Conservation (phyloP, 2,329 filamentous ascomycete species). For the Ascochyta koolunga region DNA sequence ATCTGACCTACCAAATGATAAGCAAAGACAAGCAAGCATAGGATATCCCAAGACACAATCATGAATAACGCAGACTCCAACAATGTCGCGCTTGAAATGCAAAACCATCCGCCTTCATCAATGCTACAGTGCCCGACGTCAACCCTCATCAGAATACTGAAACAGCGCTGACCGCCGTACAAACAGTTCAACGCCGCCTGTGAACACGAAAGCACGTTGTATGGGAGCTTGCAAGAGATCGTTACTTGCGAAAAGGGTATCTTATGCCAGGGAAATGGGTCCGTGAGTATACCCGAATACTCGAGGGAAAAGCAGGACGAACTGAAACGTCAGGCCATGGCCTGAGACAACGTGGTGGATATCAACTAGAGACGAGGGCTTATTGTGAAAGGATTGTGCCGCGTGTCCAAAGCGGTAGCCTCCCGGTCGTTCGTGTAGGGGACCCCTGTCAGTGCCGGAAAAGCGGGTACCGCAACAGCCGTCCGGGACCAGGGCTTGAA, state of each 20-base stretch:
- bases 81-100: constrained; percentile 14
- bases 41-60: constrained; percentile 7
- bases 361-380: constrained; percentile 29
- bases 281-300: background rate
- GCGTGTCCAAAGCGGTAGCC: constrained; percentile 33
- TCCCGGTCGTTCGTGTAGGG: constrained; percentile 40
- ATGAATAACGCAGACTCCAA: background rate
- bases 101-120: constrained; percentile 6
- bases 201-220: constrained; percentile 4
- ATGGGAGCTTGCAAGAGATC: constrained; percentile 5
- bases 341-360: constrained; percentile 7
- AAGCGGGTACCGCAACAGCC: constrained; percentile 39
- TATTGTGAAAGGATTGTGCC: constrained; percentile 29
- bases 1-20: constrained; percentile 12
- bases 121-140: constrained; percentile 7
- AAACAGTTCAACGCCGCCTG: constrained; percentile 2
- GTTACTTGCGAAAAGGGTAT: constrained; percentile 16
- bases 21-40: constrained; percentile 1
- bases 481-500: constrained; percentile 34
- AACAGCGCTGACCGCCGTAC: background rate
- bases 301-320: constrained; percentile 11
- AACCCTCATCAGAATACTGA: constrained; percentile 7
- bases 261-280: constrained; percentile 7
- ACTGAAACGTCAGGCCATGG: constrained; percentile 33
- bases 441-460: constrained; percentile 42